Evolutionary conservation across 2,329 filamentous ascomycete species (phyloP).

Genomic region (Pseudogymnoascus sp.): DNA sequence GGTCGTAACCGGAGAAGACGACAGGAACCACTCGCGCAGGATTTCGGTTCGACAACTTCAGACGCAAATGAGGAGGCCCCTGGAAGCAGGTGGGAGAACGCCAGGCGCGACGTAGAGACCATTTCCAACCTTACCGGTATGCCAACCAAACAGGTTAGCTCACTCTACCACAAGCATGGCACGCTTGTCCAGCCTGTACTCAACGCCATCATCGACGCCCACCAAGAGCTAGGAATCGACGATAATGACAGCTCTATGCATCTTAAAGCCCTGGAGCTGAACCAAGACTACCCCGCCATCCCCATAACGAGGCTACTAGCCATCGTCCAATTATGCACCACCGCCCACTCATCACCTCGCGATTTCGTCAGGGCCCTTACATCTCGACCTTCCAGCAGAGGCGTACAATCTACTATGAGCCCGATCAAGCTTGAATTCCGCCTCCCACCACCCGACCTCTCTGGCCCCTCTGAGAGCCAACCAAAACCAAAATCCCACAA

Average conservation of each 20-base stretch:
- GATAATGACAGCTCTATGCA: slow-evolving; percentile 38
- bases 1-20: slow-evolving; percentile 23
- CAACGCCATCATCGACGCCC: slow-evolving; percentile 35
- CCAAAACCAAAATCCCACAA: slow-evolving; percentile 11
- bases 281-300: slow-evolving; percentile 46
- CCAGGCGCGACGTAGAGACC: slow-evolving; percentile 51
- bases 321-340: slow-evolving; percentile 48
- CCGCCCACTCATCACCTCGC: slow-evolving; percentile 48
- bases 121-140: slow-evolving; percentile 44
- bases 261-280: slow-evolving; percentile 45
- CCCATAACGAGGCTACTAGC: slow-evolving; percentile 40
- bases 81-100: slow-evolving; percentile 51
- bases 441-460: slow-evolving; percentile 19
- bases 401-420: slow-evolving; percentile 11
- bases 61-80: background rate
- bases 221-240: slow-evolving; percentile 28
- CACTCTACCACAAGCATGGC: slow-evolving; percentile 53
- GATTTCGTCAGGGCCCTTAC: slow-evolving; percentile 51
- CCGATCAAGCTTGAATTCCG: slow-evolving; percentile 25
- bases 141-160: slow-evolving; percentile 42
- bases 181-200: slow-evolving; percentile 50
- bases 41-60: too few relatives aligned
- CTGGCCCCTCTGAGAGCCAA: background rate
- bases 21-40: slow-evolving; percentile 14
- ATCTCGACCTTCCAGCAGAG: slow-evolving; percentile 15